A percentile compares a stretch with the other conserved stretches of the same genome.
phyloP scores from a whole-genome alignment of 179 eudicot species.

The Camellia oleifera region DNA sequence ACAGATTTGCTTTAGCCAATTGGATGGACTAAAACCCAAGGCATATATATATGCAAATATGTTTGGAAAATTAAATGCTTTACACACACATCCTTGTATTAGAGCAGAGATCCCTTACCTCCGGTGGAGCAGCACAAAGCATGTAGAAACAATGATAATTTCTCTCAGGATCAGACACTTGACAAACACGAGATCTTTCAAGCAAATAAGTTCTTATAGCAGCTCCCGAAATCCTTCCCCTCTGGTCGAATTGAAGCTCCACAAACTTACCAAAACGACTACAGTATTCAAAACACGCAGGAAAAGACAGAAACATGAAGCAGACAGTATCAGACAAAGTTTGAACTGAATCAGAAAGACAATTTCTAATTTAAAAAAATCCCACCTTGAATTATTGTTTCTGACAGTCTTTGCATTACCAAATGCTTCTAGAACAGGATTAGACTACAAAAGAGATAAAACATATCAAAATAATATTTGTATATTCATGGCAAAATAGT shows the following conservation, averaged over 20 bases:
- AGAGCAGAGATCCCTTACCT: conserved; percentile 44
- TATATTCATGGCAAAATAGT: background rate
- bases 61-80: background rate
- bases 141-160: conserved; percentile 99
- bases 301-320: conserved; percentile 16
- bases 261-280: conserved; percentile 99
- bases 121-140: conserved; percentile 93
- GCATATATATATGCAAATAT: background rate
- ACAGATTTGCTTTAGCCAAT: too few species aligned
- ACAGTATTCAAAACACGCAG: conserved; percentile 23
- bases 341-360: background rate
- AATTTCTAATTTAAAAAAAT: background rate
- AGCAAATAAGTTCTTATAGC: conserved; percentile 92
- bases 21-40: background rate
- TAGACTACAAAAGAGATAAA: conserved; percentile 54
- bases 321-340: conserved; percentile 1
- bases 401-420: conserved; percentile 98
- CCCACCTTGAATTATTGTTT: conserved; percentile 94
- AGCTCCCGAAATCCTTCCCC: conserved; percentile 92
- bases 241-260: conserved; percentile 88
- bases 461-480: background rate
- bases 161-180: conserved; percentile 95
- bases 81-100: background rate
- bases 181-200: conserved; percentile 99
- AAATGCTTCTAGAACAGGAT: conserved; percentile 97